Percentiles rank a stretch among this genome's conserved stretches.
Conservation (phyloP, 2,329 filamentous ascomycete species). For the Uncinocarpus reesii region DNA sequence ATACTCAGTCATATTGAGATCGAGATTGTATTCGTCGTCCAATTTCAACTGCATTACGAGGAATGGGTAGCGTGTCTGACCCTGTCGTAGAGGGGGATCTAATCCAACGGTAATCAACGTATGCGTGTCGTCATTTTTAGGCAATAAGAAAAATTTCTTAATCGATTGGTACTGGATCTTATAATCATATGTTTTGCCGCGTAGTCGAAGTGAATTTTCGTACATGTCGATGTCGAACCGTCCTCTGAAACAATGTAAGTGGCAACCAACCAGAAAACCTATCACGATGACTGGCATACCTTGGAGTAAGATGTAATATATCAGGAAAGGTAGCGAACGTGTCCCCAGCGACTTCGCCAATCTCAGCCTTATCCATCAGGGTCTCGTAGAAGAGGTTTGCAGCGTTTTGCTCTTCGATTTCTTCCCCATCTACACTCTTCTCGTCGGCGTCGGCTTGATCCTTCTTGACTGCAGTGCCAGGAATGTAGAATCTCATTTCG, state of each 20-base stretch:
- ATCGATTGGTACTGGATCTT: constrained; percentile 97
- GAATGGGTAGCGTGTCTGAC: constrained; percentile 95
- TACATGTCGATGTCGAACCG: constrained; percentile 99
- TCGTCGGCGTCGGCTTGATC: constrained; percentile 45
- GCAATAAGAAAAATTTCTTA: constrained; percentile 98
- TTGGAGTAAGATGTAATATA: constrained; percentile 89
- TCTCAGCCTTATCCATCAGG: constrained; percentile 95
- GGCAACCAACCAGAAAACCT: no score
- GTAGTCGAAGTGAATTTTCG: constrained; percentile 89
- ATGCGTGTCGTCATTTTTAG: constrained; percentile 96
- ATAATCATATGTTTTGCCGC: constrained; percentile 99
- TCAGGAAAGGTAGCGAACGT: constrained; percentile 96
- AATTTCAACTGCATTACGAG: constrained; percentile 98
- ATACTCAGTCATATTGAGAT: constrained; percentile 82
- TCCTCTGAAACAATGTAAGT: constrained; percentile 52
- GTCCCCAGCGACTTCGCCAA: constrained; percentile 96
- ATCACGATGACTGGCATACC: no score
- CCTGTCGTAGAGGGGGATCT: constrained; percentile 88
- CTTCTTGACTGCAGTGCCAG: constrained; percentile 67
- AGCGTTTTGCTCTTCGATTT: constrained; percentile 76
- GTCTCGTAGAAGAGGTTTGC: constrained; percentile 98
- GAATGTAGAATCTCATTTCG: constrained; percentile 98
- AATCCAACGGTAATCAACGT: constrained; percentile 89
- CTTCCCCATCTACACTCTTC: constrained; percentile 32
- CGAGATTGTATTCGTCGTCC: constrained; percentile 92